Evolutionary conservation across 441 rosid species (phyloP).

Genomic region (Erodium texanum): DNA sequence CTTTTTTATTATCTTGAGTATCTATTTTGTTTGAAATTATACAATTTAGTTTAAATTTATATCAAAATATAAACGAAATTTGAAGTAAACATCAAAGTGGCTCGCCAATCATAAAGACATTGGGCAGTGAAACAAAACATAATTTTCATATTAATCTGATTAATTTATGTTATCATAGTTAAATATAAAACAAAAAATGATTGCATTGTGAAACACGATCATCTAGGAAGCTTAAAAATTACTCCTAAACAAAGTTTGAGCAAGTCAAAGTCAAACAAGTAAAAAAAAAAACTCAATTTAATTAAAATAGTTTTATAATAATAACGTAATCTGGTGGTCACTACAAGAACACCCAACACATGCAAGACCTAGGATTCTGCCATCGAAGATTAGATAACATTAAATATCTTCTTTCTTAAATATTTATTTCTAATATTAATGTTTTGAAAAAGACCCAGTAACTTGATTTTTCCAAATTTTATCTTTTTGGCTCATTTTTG

Average conservation of each 20-base stretch:
- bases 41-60: too few species aligned
- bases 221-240: neutral
- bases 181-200: neutral
- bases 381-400: neutral
- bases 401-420: too few species aligned
- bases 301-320: neutral
- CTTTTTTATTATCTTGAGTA: too few species aligned
- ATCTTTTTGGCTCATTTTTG: too few species aligned
- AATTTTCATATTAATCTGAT: too few species aligned
- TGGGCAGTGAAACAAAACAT: too few species aligned
- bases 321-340: slow-evolving; percentile 4
- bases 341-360: neutral
- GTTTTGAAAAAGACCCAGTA: neutral
- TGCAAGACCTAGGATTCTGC: slow-evolving; percentile 12
- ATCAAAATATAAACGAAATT: too few species aligned
- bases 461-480: too few species aligned
- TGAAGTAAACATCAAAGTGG: too few species aligned
- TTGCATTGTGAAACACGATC: neutral
- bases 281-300: neutral
- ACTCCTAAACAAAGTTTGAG: neutral
- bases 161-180: too few species aligned
- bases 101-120: too few species aligned
- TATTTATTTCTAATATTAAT: neutral
- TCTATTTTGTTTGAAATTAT: too few species aligned
- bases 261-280: neutral